Base-by-base conservation (phyloP, 2,329 filamentous ascomycete species). In the Trichophyton schoenleinii region DNA sequence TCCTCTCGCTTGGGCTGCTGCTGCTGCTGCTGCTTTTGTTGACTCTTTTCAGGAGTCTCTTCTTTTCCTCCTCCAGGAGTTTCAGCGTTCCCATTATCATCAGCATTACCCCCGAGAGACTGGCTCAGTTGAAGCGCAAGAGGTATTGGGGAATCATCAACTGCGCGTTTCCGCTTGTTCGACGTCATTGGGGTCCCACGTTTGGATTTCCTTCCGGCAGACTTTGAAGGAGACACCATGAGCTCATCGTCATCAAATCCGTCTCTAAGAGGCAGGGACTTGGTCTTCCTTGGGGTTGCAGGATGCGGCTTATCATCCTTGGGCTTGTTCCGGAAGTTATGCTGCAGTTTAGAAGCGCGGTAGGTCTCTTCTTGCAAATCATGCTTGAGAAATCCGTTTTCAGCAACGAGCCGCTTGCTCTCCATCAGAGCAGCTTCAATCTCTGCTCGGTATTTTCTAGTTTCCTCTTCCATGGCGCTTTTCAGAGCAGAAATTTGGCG, bases 161-260 rank as follows among this genome's bases (percentile, higher is more conserved):
- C 75, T 60, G 74, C 72, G 55, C 83, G 73, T 68, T 85, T 86
- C 61, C 83, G 75, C 70, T 86, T 86, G 7, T 76, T 77, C n/a
- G 77, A 76, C 63, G 77, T 78, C 57, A 78, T 80, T 1, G 83
- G 82, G 0, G 83, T 85, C 9, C 72, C 71, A 49, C 79, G 74
- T 68, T 80, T 83, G 4, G 76, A 74, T 64, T 74, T 77, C 53
- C 70, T 66, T 42, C 68, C 66, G 6, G 70, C 70, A 7, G 77
- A 75, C 65, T 79, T 83, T 59, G 78, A 82, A 3, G 82, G 82
- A 2, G 82, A 84, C 0, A 77, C 70, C 64, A 80, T 74, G 61
- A 86, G 77, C 67, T 86, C 82, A 61, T 81, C 79, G 64, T 86
- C 82, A 61, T 85, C 81, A 67, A 87, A 87, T 18, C 84, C 84